Conservation (phyloP, 805 yeast genomes). For the Brettanomyces naardenensis region DNA sequence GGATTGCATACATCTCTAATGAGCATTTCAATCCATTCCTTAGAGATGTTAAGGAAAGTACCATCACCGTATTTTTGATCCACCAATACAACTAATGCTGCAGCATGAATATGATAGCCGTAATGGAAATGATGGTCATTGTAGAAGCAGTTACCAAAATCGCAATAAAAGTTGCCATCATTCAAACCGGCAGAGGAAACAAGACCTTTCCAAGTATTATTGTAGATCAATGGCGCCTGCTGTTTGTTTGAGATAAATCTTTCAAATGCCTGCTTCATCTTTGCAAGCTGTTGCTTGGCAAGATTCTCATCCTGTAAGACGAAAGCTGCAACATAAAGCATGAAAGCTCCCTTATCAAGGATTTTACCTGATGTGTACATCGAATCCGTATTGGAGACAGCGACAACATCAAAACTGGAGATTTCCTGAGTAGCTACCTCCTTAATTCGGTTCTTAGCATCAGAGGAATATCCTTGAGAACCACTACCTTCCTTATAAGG, state of each 20-base stretch:
- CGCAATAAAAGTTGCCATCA: slow-evolving; percentile 30
- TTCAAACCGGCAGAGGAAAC: slow-evolving; percentile 53
- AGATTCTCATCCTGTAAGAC: slow-evolving; percentile 50
- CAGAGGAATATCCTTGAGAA: slow-evolving; percentile 22
- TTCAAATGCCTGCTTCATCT: slow-evolving; percentile 59
- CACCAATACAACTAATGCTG: slow-evolving; percentile 66
- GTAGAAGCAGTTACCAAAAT: slow-evolving; percentile 69
- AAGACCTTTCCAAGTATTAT: slow-evolving; percentile 70
- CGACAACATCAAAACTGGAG: slow-evolving; percentile 41
- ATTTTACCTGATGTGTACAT: slow-evolving; percentile 89
- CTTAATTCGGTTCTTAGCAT: slow-evolving; percentile 33
- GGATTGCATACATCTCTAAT: slow-evolving; percentile 68
- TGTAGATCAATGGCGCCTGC: slow-evolving; percentile 67
- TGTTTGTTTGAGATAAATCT: slow-evolving; percentile 67
- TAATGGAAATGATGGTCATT: slow-evolving; percentile 88
- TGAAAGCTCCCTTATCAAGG: slow-evolving; percentile 84
- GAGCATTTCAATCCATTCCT: slow-evolving; percentile 51
- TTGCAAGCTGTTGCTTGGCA: slow-evolving; percentile 43
- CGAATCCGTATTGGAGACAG: slow-evolving; percentile 63
- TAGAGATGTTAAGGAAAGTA: slow-evolving; percentile 38
- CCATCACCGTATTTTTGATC: slow-evolving; percentile 45
- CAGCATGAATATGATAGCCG: slow-evolving; percentile 77
- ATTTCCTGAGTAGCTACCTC: slow-evolving; percentile 46
- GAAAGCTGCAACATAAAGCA: slow-evolving; percentile 63
- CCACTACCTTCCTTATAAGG: slow-evolving; percentile 51